phyloP scores from a whole-genome alignment of 257 asterid genomes.

The Solanum virginianum region DNA sequence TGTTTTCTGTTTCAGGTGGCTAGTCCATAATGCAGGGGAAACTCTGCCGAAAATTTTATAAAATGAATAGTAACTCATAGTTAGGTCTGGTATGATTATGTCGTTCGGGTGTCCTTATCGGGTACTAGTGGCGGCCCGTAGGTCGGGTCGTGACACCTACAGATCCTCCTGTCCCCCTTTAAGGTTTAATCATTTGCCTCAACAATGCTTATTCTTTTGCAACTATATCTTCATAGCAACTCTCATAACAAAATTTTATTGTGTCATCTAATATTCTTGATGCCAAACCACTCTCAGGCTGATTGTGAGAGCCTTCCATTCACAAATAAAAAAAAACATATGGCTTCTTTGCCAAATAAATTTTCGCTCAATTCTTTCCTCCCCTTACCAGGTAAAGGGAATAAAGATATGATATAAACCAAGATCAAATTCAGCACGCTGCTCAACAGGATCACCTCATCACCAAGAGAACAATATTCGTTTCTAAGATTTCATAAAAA shows the following conservation, averaged over 20 bases:
- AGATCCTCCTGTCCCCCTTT: background rate
- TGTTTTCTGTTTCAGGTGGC: no score
- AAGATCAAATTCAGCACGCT: no score
- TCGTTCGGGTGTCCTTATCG: no score
- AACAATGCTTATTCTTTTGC: background rate
- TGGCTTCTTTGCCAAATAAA: background rate
- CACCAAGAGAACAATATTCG: background rate
- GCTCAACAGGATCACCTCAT: no score
- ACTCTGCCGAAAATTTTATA: no score
- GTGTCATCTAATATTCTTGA: background rate
- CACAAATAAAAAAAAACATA: background rate
- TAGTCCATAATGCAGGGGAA: no score
- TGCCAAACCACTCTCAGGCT: background rate
- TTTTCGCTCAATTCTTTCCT: background rate
- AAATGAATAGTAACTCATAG: no score
- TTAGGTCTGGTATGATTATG: no score
- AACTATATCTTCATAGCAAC: background rate
- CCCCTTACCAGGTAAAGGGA: background rate
- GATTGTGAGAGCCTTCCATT: background rate
- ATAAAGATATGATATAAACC: background rate
- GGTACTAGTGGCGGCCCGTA: no score
- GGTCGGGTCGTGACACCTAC: no score
- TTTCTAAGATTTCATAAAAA: background rate
- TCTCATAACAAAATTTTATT: background rate
- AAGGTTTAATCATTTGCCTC: background rate